Base-by-base conservation (phyloP, 2,329 filamentous ascomycete species). In the Fusarium clavum region DNA sequence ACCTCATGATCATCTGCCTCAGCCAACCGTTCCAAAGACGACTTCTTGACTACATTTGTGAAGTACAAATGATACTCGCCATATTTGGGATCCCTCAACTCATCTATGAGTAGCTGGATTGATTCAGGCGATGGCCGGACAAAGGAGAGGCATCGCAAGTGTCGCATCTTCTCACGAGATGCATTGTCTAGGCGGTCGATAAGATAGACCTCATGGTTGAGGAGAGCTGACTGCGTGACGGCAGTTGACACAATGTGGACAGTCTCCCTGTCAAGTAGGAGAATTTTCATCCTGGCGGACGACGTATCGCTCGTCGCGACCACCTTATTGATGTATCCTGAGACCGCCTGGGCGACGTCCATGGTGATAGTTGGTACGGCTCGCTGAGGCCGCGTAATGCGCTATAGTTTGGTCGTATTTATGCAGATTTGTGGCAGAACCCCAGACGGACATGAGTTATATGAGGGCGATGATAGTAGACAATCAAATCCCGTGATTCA, bases 1-100 rank as follows among this genome's bases (percentile, higher is more conserved):
- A 99, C 94, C 81, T 99, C 97, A 77, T 99, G 94, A 74, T 98
- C 94, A 78, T 99, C 96, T 27, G 96, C 94, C 84, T 99, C 97
- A 34, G 96, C 96, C 45, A 99, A 85, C 45, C 96, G 89, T 80
- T 99, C 96, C 25, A 99, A 85, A 0, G 95, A 93, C 3, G 96
- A 98, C 81, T 99, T 99, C 81, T 97, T 97, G 77, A 96, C 91
- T 63, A 99, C 92, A 79, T 99, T 99, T 84, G 94, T 98, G 80
- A 99, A 97, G 81, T 97, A 98, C 60, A 99, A 88, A 77, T 97
- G 90, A 81, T 99, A 99, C 83, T 99, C 96, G 71, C 96, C 95
- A 75, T 99, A 99, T 79, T 94, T 98, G 7, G 96, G 97, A 52
- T 98, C 95, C 65, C 96, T 89, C 59, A 99, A 87, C 83, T 99